These are phyloP conservation scores for Opeltia flavorubescens DNA, from an alignment of 495 filamentous ascomycete genomes.

Conservation along the genomic window DNA sequence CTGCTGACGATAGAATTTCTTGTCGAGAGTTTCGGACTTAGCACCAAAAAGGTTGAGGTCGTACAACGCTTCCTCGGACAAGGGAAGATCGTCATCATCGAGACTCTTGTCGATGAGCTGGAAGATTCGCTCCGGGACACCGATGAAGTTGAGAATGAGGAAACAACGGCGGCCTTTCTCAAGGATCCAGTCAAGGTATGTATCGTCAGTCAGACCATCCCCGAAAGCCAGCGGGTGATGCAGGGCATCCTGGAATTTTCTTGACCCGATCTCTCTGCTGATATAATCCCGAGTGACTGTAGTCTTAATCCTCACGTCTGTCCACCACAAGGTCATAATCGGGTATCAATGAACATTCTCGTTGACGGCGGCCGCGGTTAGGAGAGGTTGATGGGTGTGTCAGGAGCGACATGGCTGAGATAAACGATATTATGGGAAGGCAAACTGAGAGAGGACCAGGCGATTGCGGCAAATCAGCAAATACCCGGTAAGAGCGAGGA, in stretches of 20 bases:
- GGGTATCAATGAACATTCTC: background rate
- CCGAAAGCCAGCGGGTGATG: conserved; percentile 64
- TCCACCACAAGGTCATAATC: conserved; percentile 50
- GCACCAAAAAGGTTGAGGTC: conserved; percentile 47
- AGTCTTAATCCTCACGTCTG: conserved; percentile 57
- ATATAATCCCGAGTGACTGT: conserved; percentile 61
- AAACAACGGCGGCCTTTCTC: conserved; percentile 66
- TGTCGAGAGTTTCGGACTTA: conserved; percentile 48
- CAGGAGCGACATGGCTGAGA: background rate
- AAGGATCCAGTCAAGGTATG: conserved; percentile 88
- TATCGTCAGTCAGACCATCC: conserved; percentile 78
- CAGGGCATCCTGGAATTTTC: conserved; percentile 50
- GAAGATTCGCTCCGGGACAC: conserved; percentile 74
- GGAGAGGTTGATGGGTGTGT: background rate
- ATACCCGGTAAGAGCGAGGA: background rate
- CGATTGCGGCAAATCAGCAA: background rate
- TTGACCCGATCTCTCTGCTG: conserved; percentile 27
- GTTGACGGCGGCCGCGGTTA: background rate
- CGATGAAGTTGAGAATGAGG: conserved; percentile 66
- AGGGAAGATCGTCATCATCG: conserved; percentile 79
- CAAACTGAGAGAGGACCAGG: background rate
- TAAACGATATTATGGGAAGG: background rate
- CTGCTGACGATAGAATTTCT: conserved; percentile 67
- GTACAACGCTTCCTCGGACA: conserved; percentile 56
- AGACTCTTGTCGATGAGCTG: conserved; percentile 70